A percentile compares a stretch with the other conserved stretches of the same genome.
These are phyloP conservation scores for Epichloe festucae DNA, from an alignment of 2,329 filamentous ascomycete genomes.

Conservation along the genomic window DNA sequence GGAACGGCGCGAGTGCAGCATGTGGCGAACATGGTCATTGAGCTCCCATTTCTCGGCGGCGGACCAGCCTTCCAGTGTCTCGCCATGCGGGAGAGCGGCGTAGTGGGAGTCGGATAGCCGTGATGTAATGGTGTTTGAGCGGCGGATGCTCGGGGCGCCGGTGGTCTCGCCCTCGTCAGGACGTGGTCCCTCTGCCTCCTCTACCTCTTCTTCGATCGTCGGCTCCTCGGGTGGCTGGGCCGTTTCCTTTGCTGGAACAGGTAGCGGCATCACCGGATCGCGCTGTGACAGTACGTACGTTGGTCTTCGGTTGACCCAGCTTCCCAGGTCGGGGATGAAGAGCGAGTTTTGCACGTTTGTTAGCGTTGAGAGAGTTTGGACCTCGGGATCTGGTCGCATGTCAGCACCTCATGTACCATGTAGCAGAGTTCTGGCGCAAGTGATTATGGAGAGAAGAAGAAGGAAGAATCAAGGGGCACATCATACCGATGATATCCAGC, in stretches of 20 bases:
- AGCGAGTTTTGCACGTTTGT: slow-evolving; percentile 87
- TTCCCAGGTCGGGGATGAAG: slow-evolving; percentile 71
- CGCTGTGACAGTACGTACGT: slow-evolving; percentile 58
- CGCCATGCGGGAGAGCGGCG: slow-evolving; percentile 66
- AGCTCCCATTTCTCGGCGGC: slow-evolving; percentile 61
- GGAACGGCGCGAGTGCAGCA: slow-evolving; percentile 69
- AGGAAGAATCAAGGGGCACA: too few species aligned
- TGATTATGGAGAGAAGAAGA: neutral
- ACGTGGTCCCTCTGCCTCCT: neutral
- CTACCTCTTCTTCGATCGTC: slow-evolving; percentile 1
- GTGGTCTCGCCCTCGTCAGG: slow-evolving; percentile 11
- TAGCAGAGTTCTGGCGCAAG: too few species aligned
- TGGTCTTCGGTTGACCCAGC: slow-evolving; percentile 60
- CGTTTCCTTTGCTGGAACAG: neutral
- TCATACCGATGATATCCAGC: slow-evolving; percentile 26
- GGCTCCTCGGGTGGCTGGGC: slow-evolving; percentile 8
- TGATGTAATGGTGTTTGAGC: slow-evolving; percentile 50
- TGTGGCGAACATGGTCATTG: slow-evolving; percentile 78
- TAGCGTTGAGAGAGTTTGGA: slow-evolving; percentile 68
- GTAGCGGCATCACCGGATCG: neutral
- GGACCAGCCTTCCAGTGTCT: slow-evolving; percentile 60
- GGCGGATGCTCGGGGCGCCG: slow-evolving; percentile 16
- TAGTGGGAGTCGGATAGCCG: slow-evolving; percentile 58
- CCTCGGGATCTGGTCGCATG: slow-evolving; percentile 58
- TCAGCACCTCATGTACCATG: neutral